These are phyloP conservation scores for Podospora tetraspora DNA, from an alignment of 495 filamentous ascomycete species.

Conservation along the genomic window DNA sequence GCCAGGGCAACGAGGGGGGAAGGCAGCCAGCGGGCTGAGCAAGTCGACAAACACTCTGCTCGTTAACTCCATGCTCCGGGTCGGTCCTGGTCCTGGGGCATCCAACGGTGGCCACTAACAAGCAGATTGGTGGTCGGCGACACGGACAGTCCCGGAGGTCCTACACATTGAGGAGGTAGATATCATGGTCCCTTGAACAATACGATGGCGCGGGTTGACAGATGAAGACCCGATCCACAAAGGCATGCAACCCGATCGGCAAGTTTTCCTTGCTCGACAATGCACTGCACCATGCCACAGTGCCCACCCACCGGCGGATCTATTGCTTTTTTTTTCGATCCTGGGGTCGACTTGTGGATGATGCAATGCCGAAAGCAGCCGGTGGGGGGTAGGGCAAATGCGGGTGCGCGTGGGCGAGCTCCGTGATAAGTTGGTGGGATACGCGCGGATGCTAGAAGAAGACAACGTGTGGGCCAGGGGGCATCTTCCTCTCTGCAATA, in stretches of 20 bases:
- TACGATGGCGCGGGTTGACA: not conserved
- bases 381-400: not conserved
- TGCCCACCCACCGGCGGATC: not conserved
- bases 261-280: not conserved
- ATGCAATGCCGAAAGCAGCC: not conserved
- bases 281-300: not conserved
- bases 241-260: not conserved
- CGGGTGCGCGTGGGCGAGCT: not conserved
- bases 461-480: no score
- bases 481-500: not conserved
- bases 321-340: not conserved
- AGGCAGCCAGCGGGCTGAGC: slow-evolving; percentile 26
- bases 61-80: slow-evolving; percentile 22
- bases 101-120: not conserved
- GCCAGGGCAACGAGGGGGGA: not conserved
- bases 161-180: no score
- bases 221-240: not conserved
- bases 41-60: slow-evolving; percentile 21
- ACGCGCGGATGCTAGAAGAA: no score
- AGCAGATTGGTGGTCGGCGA: not conserved
- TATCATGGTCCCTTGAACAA: not conserved
- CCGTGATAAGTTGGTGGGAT: not conserved
- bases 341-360: not conserved
- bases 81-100: not conserved
- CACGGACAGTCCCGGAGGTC: not conserved